Percentiles rank a stretch among this genome's conserved stretches.
phyloP scores from a whole-genome alignment of 1,284 basidiomycete species.

The Tilletia horrida region DNA sequence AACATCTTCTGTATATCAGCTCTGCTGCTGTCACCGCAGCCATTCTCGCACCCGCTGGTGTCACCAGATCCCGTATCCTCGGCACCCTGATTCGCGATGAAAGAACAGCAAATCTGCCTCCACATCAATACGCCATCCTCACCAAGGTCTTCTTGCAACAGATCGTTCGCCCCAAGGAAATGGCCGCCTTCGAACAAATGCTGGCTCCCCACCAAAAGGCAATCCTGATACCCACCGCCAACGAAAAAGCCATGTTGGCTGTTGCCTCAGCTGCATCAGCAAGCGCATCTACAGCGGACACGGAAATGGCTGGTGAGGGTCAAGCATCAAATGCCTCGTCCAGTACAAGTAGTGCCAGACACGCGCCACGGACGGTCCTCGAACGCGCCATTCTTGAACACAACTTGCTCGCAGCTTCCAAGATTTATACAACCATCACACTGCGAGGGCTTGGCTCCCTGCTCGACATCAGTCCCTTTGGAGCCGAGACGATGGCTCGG shows the following conservation, averaged over 20 bases:
- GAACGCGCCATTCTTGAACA: slow-evolving; percentile 98
- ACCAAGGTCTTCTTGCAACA: slow-evolving; percentile 97
- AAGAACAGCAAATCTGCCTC: slow-evolving; percentile 70
- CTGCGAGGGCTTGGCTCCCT: slow-evolving; percentile 38
- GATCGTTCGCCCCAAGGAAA: slow-evolving; percentile 81
- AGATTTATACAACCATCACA: slow-evolving; percentile 56
- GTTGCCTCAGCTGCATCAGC: slow-evolving; percentile 63
- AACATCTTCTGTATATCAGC: slow-evolving; percentile 57
- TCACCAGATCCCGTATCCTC: slow-evolving; percentile 85
- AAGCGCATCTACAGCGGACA: slow-evolving; percentile 59
- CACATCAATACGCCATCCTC: slow-evolving; percentile 76
- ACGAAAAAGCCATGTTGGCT: slow-evolving; percentile 21
- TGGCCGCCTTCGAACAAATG: slow-evolving; percentile 80
- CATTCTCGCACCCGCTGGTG: slow-evolving; percentile 94
- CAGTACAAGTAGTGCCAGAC: slow-evolving; percentile 26
- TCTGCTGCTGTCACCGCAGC: slow-evolving; percentile 88
- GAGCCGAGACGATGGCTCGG: slow-evolving; percentile 87
- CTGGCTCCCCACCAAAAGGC: slow-evolving; percentile 90
- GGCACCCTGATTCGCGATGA: slow-evolving; percentile 91
- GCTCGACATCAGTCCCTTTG: slow-evolving; percentile 58
- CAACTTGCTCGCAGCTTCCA: slow-evolving; percentile 89
- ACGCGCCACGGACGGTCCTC: slow-evolving; percentile 85
- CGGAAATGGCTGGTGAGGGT: slow-evolving; percentile 56
- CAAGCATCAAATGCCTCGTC: slow-evolving; percentile 19
- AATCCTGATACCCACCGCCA: slow-evolving; percentile 62